Evolutionary conservation across 129 eudicot genomes (phyloP).

Genomic region (Calendula officinalis): DNA sequence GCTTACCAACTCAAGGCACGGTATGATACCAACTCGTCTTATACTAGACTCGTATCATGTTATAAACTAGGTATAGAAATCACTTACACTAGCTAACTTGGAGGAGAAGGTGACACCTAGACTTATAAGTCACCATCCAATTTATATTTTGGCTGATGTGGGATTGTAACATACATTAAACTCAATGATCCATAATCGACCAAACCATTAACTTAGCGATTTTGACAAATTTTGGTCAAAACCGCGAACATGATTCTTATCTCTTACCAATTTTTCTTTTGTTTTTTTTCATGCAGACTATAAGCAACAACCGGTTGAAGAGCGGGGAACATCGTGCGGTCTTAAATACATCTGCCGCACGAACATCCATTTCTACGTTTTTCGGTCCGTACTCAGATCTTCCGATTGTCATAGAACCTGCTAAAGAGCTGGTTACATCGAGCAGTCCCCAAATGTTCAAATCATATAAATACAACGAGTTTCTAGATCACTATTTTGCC

Average conservation of each 20-base stretch:
- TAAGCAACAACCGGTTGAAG: constrained; percentile 46
- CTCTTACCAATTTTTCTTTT: neutral
- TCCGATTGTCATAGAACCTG: constrained; percentile 35
- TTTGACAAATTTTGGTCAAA: neutral
- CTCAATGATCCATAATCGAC: neutral
- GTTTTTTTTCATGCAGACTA: constrained; percentile 24
- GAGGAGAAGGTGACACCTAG: too few relatives aligned
- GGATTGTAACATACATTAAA: too few relatives aligned
- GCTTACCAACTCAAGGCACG: constrained; percentile 49
- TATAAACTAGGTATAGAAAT: too few relatives aligned
- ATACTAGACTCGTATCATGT: too few relatives aligned
- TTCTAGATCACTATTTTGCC: constrained; percentile 25
- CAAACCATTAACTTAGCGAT: neutral
- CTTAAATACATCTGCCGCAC: constrained; percentile 31
- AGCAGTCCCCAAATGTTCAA: constrained; percentile 30
- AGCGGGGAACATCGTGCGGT: constrained; percentile 48
- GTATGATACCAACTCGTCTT: too few relatives aligned
- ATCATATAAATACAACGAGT: constrained; percentile 36
- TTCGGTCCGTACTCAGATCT: constrained; percentile 40
- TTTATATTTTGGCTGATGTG: too few relatives aligned
- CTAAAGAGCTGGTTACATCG: constrained; percentile 28
- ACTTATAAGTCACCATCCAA: too few relatives aligned
- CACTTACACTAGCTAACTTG: too few relatives aligned
- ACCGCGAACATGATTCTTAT: neutral
- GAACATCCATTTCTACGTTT: constrained; percentile 50